Percentiles rank a stretch among this genome's conserved stretches.
Evolutionary conservation across 2,329 filamentous ascomycete species (phyloP).

Genomic region (Colletotrichum incanum): DNA sequence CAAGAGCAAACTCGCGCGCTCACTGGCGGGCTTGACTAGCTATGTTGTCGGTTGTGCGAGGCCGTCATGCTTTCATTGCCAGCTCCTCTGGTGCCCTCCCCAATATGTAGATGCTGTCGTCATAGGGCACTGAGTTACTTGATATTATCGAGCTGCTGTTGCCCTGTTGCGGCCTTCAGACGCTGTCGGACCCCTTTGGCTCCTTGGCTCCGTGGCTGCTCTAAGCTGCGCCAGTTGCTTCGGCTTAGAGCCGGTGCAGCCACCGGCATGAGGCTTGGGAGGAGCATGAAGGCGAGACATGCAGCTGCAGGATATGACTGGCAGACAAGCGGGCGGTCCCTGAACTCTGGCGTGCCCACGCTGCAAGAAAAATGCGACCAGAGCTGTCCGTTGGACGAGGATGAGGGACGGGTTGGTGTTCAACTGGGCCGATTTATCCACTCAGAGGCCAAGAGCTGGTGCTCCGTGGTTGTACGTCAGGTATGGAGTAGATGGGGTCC

Average conservation of each 20-base stretch:
- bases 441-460: conserved; percentile 3
- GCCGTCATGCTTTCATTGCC: conserved; percentile 7
- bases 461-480: conserved; percentile 3
- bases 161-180: neutral
- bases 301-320: conserved; percentile 37
- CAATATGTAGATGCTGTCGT: conserved; percentile 13
- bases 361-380: conserved; percentile 33
- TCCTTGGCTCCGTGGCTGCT: neutral
- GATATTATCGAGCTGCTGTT: neutral
- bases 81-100: conserved; percentile 7
- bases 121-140: conserved; percentile 4
- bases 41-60: conserved; percentile 17
- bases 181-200: neutral
- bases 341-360: conserved; percentile 19
- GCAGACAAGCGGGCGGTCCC: conserved; percentile 25
- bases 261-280: conserved; percentile 32
- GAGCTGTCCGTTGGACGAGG: conserved; percentile 11
- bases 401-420: neutral
- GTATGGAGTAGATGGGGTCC: neutral
- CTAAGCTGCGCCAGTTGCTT: conserved; percentile 12
- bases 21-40: conserved; percentile 7
- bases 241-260: conserved; percentile 33
- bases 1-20: neutral
- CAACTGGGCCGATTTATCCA: neutral
- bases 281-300: conserved; percentile 35